Conservation (phyloP, 768 basidiomycete species). For the Guyanaporus albipodus region DNA sequence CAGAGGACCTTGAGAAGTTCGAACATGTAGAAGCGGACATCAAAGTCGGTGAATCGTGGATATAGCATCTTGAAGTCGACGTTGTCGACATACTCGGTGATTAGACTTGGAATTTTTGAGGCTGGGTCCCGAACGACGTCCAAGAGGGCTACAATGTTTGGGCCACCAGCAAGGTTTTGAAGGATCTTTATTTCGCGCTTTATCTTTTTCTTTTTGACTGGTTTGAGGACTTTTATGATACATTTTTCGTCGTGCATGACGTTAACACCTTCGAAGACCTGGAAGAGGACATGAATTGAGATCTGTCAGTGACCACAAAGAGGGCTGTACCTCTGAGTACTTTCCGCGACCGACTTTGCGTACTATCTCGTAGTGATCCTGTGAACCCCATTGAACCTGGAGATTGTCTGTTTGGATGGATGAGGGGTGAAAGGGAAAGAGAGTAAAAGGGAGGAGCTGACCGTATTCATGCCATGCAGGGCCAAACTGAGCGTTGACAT, state of each 20-base stretch:
- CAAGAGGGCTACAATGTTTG: slow-evolving; percentile 88
- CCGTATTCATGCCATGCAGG: slow-evolving; percentile 97
- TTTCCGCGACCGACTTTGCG: slow-evolving; percentile 95
- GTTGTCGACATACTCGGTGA: slow-evolving; percentile 98
- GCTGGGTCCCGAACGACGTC: slow-evolving; percentile 96
- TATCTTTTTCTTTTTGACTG: slow-evolving; percentile 99
- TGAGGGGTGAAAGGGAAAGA: slow-evolving; percentile 9
- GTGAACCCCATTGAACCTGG: slow-evolving; percentile 95
- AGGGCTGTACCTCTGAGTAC: slow-evolving; percentile 75
- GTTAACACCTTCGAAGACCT: slow-evolving; percentile 94
- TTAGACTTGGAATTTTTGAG: slow-evolving; percentile 94
- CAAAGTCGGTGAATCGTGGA: slow-evolving; percentile 91
- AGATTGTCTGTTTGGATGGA: slow-evolving; percentile 67
- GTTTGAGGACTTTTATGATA: slow-evolving; percentile 98
- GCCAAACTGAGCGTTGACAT: slow-evolving; percentile 85
- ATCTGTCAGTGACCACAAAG: slow-evolving; percentile 8
- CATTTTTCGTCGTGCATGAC: slow-evolving; percentile 90
- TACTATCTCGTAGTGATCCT: slow-evolving; percentile 98
- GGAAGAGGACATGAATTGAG: slow-evolving; percentile 9
- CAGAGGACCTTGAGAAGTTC: slow-evolving; percentile 81
- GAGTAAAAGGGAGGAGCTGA: slow-evolving; percentile 33
- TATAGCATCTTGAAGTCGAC: slow-evolving; percentile 97
- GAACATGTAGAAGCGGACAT: slow-evolving; percentile 95
- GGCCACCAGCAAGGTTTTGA: slow-evolving; percentile 93
- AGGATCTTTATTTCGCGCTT: slow-evolving; percentile 99